phyloP scores from a whole-genome alignment of 1,284 basidiomycete species.

The Ustilago trichophora region DNA sequence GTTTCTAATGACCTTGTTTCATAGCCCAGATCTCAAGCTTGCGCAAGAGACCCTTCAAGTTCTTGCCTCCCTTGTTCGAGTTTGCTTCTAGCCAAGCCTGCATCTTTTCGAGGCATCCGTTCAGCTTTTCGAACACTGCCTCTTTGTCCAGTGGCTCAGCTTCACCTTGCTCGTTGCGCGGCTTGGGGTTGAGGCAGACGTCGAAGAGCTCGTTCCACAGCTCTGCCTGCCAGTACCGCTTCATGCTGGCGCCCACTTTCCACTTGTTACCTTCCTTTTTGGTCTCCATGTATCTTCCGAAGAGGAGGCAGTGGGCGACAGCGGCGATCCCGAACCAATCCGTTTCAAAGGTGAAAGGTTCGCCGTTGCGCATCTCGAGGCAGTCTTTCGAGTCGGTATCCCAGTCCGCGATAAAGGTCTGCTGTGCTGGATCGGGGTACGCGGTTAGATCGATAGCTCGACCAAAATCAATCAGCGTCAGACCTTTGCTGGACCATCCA shows the following conservation, averaged over 20 bases:
- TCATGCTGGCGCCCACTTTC: conserved; percentile 74
- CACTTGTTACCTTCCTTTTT: conserved; percentile 17
- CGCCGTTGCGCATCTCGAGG: conserved; percentile 82
- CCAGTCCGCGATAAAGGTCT: conserved; percentile 89
- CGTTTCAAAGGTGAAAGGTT: conserved; percentile 90
- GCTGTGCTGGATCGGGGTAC: conserved; percentile 78
- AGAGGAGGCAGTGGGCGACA: conserved; percentile 92
- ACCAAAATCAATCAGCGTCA: conserved; percentile 96
- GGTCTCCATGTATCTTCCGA: conserved; percentile 81
- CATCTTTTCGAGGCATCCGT: conserved; percentile 78
- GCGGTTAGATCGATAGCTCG: conserved; percentile 87
- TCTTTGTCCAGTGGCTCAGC: conserved; percentile 75
- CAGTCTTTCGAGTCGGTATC: conserved; percentile 80
- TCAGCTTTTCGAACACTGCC: conserved; percentile 70
- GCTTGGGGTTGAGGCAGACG: conserved; percentile 78
- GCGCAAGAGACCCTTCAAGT: conserved; percentile 60
- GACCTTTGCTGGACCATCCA: conserved; percentile 87
- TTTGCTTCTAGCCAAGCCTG: conserved; percentile 80
- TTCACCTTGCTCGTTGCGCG: not conserved
- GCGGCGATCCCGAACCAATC: conserved; percentile 95
- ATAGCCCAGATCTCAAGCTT: conserved; percentile 64
- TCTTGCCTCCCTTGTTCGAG: conserved; percentile 76
- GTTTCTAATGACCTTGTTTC: conserved; percentile 32
- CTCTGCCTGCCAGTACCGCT: conserved; percentile 93
- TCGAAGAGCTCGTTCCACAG: conserved; percentile 88